Conservation (phyloP, 1,284 basidiomycete genomes). For the Porogramme epimiltina region DNA sequence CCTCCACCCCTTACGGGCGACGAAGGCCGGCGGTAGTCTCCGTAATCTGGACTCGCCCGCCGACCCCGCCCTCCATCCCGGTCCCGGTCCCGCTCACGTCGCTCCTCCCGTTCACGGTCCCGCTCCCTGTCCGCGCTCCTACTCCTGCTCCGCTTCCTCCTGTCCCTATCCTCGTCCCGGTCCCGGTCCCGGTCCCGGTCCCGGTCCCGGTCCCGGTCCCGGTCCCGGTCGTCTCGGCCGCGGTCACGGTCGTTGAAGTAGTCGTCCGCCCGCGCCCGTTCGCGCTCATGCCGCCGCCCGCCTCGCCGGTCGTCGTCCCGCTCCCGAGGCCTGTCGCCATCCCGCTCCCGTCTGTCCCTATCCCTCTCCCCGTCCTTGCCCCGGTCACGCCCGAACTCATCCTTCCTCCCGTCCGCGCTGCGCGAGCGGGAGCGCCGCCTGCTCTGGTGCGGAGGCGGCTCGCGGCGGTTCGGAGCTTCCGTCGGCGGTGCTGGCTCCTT, state of each 20-base stretch:
- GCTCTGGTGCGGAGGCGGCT: constrained; percentile 7
- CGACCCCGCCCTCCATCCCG: constrained; percentile 25
- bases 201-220: constrained; percentile 14
- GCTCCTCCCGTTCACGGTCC: constrained; percentile 26
- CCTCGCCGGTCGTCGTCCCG: constrained; percentile 18
- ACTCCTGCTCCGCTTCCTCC: constrained; percentile 22
- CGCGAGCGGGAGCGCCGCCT: constrained; percentile 19
- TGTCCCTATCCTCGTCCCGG: neutral
- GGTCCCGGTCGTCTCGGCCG: constrained; percentile 3
- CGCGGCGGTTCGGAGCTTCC: too few species aligned
- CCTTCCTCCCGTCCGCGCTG: constrained; percentile 16
- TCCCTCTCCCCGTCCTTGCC: constrained; percentile 13
- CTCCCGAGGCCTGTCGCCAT: constrained; percentile 7
- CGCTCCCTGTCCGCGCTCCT: constrained; percentile 27
- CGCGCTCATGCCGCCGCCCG: constrained; percentile 21
- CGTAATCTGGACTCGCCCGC: constrained; percentile 35
- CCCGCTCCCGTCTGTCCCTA: constrained; percentile 16
- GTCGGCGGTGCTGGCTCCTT: too few species aligned
- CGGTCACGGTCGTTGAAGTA: constrained; percentile 27
- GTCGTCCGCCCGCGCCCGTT: constrained; percentile 32
- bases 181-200: neutral
- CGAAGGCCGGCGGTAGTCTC: constrained; percentile 32
- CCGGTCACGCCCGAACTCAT: constrained; percentile 24
- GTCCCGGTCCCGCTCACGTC: constrained; percentile 27
- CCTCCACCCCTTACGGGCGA: constrained; percentile 1